Evolutionary conservation across 1,284 basidiomycete species (phyloP), one percentile per base, ranked within the genome.

Genomic region (Bondarzewia mesenterica): DNA sequence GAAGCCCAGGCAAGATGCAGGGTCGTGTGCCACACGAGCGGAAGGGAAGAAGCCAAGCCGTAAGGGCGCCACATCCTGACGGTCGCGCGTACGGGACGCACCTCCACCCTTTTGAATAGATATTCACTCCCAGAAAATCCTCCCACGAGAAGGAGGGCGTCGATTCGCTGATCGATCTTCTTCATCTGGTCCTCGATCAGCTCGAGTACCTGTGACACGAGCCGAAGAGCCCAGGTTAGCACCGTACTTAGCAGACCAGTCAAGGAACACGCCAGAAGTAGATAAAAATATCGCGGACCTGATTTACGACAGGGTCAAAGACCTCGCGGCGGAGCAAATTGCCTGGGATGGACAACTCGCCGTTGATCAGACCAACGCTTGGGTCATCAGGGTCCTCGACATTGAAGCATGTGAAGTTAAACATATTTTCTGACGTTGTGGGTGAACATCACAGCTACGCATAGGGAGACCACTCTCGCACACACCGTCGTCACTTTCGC

Each of bases 71-170:
- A 32, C 29, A 32, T 32, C 29, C 29, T 10, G n/a, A n/a, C n/a
- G n/a, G n/a, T 10, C 29, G 29, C 29, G 10, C 10, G 29, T n/a
- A 32, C 18, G 14, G 32, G 26, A 25, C 36, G 21, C 55, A 83
- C 85, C 71, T 87, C 74, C 35, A 89, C 81, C 54, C 78, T 75
- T 58, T 77, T 74, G 64, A 85, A 88, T 50, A 89, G 68, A 63
- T 91, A 89, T 60, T 86, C 81, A 62, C 85, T 85, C 10, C 82
- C 85, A 40, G 87, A 83, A 63, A 91, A 91, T 47, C 89, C 89
- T 65, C 89, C 88, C 58, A 91, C 89, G 57, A 90, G 77, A 54
- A 91, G 75, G 32, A 91, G 66, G 15, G 85, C 86, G 69, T 90
- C 78, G 57, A 89, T 78, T 35, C 69, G 71, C 57, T 82, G 80